Percentiles rank a stretch among this genome's conserved stretches.
These are phyloP conservation scores for Eutrema salsugineum DNA, from an alignment of 441 rosid species.

Conservation along the genomic window DNA sequence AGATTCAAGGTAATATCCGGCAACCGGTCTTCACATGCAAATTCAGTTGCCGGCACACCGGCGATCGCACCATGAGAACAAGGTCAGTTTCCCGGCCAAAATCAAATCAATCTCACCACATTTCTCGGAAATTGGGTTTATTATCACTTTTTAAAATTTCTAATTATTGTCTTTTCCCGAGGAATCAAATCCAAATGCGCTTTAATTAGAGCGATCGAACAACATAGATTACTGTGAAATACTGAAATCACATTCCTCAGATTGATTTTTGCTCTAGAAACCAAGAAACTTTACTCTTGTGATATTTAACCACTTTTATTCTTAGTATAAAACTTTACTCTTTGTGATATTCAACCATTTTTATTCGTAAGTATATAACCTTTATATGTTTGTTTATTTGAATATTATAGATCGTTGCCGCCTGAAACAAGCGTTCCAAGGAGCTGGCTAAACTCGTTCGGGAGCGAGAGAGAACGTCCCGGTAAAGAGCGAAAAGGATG, in stretches of 20 bases:
- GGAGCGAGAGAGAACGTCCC: conserved; percentile 75
- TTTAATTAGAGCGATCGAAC: conserved; percentile 10
- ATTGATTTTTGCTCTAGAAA: background rate
- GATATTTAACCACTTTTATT: background rate
- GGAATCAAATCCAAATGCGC: conserved; percentile 6
- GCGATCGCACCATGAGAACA: conserved; percentile 62
- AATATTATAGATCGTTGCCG: conserved; percentile 68
- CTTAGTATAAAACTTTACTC: background rate
- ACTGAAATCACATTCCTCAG: conserved; percentile 1
- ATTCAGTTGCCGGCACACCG: conserved; percentile 67
- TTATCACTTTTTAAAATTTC: background rate
- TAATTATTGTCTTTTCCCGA: conserved; percentile 19
- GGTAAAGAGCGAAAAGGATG: conserved; percentile 86
- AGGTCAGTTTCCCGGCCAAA: conserved; percentile 41
- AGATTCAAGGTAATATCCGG: conserved; percentile 72
- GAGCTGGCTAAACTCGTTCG: conserved; percentile 74
- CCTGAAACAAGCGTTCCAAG: conserved; percentile 46
- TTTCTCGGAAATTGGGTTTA: background rate
- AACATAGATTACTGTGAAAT: background rate
- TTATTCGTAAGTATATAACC: background rate
- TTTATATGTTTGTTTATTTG: background rate
- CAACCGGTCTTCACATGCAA: conserved; percentile 96
- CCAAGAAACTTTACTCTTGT: background rate
- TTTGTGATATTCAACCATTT: no score
- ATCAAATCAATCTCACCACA: background rate